Percentiles rank a stretch among this genome's conserved stretches.
phyloP scores from a whole-genome alignment of 768 basidiomycete genomes.

The Boletus barrowsii region DNA sequence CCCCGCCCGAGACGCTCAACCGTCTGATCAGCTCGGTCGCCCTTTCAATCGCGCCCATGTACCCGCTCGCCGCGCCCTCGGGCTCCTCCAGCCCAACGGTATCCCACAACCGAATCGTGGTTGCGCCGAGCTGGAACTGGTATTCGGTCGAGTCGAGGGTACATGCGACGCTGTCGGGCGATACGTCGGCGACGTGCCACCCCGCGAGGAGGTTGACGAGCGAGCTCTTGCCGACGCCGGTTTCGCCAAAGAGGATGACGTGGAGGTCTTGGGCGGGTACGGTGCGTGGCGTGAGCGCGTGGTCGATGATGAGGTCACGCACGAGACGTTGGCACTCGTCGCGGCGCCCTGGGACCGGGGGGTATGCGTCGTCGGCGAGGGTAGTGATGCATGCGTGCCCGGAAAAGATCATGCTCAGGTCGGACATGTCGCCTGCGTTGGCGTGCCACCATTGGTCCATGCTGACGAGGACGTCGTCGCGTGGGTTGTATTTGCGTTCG shows the following conservation, averaged over 20 bases:
- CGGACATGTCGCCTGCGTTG: conserved; percentile 11
- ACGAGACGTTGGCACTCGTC: conserved; percentile 23
- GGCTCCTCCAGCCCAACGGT: conserved; percentile 33
- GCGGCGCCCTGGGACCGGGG: conserved; percentile 15
- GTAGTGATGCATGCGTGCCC: conserved; percentile 26
- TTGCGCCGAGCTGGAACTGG: conserved; percentile 22
- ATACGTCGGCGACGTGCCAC: conserved; percentile 25
- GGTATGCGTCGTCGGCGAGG: conserved; percentile 17
- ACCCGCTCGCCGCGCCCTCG: conserved; percentile 10
- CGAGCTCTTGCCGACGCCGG: conserved; percentile 35
- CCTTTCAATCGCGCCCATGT: conserved; percentile 27
- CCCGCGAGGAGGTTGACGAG: conserved; percentile 38
- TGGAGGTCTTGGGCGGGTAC: conserved; percentile 22
- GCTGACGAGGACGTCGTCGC: conserved; percentile 5
- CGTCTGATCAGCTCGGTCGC: conserved; percentile 31
- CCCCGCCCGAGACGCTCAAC: conserved; percentile 26
- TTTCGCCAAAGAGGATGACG: conserved; percentile 41
- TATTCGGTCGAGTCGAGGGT: conserved; percentile 28
- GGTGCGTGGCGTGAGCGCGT: conserved; percentile 21
- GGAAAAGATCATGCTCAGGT: conserved; percentile 9
- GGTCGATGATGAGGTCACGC: conserved; percentile 22
- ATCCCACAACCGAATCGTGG: conserved; percentile 29
- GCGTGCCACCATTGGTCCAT: conserved; percentile 25
- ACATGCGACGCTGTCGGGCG: conserved; percentile 30
- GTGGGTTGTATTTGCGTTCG: conserved; percentile 8